Base-by-base conservation (phyloP, 1,139 yeast species). In the Suhomyces taliae region DNA sequence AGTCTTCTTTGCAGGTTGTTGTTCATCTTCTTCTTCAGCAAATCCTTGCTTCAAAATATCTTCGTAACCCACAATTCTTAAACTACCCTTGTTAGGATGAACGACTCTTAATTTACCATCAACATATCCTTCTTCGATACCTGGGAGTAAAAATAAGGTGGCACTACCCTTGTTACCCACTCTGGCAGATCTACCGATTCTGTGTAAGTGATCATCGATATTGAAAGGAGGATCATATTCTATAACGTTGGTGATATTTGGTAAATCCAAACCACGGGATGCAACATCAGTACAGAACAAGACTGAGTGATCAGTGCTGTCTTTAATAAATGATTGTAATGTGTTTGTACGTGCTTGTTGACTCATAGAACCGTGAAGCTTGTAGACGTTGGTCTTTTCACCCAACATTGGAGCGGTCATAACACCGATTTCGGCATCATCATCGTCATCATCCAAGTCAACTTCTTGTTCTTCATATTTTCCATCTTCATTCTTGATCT, bases 321-420 rank as follows among this genome's bases (percentile, higher is more conserved):
- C 57, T 34, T 67, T 67, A n/a, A 86, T 66, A 61, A 89, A 90
- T 37, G 82, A 79, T 37, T 78, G 78, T 46, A 93, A 73, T 0
- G 97, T 90, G 2, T 87, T 70, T 0, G 95, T 81, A 69, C 99
- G 85, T 32, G 80, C 75, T 53, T 82, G 90, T 62, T 93, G 99
- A 1, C 88, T 76, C 54, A 93, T 72, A 0, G 96, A 89, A 40
- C 99, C 99, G 64, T 95, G 99, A 9, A 93, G 76, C 55, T 88
- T 88, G 68, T 81, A 89, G n/a, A 86, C 71, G 1, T 79, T 69
- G 1, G 84, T 74, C 34, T 66, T 60, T 0, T 61, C 51, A 7
- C 78, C 75, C n/a, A 87, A 55, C 10, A 75, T 57, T 2, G 90
- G 88, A 0, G 86, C 78, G 0, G 83, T 74, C 37, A 72, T 57